Evolutionary conservation across 495 filamentous ascomycete species (phyloP).

Genomic region (Aspergillus steynii): DNA sequence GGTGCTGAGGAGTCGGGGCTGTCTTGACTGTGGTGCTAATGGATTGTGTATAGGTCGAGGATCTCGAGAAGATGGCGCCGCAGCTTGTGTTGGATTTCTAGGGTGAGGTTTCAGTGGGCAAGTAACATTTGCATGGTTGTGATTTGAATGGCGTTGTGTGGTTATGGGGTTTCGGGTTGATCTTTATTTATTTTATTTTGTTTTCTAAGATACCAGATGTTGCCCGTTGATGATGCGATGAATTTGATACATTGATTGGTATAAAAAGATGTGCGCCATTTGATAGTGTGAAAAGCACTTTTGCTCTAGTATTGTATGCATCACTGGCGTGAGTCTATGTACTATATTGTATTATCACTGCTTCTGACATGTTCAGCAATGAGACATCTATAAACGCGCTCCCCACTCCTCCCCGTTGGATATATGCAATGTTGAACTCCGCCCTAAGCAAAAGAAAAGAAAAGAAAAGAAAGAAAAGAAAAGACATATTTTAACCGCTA

Average conservation of each 20-base stretch:
- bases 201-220: slow-evolving; percentile 4
- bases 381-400: neutral
- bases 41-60: slow-evolving; percentile 44
- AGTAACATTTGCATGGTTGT: neutral
- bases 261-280: neutral
- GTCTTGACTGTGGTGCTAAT: neutral
- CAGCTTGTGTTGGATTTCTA: slow-evolving; percentile 88
- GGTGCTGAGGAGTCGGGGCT: too few relatives aligned
- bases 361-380: neutral
- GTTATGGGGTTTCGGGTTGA: slow-evolving; percentile 8
- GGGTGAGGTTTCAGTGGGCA: neutral
- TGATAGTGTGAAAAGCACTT: slow-evolving; percentile 1
- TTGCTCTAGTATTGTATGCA: neutral
- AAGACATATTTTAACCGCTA: slow-evolving; percentile 26
- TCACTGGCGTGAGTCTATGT: neutral
- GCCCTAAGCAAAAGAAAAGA: slow-evolving; percentile 5
- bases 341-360: neutral
- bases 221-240: slow-evolving; percentile 2
- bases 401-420: neutral
- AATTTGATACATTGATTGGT: neutral
- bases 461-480: neutral
- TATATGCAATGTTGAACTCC: neutral
- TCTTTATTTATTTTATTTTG: neutral
- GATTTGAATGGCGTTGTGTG: neutral
- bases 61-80: slow-evolving; percentile 88